A percentile compares a stretch with the other conserved stretches of the same genome.
These are phyloP conservation scores for Sonneratia caseolaris DNA, from an alignment of 345 rosid species.

Conservation along the genomic window DNA sequence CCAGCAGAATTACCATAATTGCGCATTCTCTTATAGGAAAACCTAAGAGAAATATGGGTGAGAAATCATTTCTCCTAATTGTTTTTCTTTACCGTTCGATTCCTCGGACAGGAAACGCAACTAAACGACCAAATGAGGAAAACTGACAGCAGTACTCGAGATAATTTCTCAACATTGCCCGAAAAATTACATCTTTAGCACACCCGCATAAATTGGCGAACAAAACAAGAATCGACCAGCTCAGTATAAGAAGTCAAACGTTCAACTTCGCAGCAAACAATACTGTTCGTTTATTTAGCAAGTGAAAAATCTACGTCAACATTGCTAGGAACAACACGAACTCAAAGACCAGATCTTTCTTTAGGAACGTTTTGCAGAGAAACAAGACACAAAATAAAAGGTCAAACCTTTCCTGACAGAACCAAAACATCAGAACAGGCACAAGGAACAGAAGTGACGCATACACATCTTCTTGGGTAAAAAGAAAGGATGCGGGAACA, in stretches of 20 bases:
- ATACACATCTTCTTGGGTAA: too few species aligned
- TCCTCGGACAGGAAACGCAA: neutral
- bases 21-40: too few species aligned
- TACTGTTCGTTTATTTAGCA: too few species aligned
- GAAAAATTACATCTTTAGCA: neutral
- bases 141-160: neutral
- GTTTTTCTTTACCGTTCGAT: neutral
- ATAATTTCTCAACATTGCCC: neutral
- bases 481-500: too few species aligned
- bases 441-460: too few species aligned
- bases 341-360: neutral
- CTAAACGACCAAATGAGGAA: neutral
- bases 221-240: neutral
- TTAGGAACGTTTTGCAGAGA: neutral
- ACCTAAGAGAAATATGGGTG: too few species aligned
- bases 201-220: neutral
- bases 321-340: too few species aligned
- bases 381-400: neutral
- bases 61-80: neutral
- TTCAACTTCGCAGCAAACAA: too few species aligned
- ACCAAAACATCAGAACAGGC: neutral
- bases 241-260: too few species aligned
- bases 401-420: neutral
- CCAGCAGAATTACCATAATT: too few species aligned
- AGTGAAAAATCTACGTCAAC: neutral